Evolutionary conservation across 2,329 filamentous ascomycete species (phyloP), one percentile per base, ranked within the genome.

Genomic region (Cladosporium velox): DNA sequence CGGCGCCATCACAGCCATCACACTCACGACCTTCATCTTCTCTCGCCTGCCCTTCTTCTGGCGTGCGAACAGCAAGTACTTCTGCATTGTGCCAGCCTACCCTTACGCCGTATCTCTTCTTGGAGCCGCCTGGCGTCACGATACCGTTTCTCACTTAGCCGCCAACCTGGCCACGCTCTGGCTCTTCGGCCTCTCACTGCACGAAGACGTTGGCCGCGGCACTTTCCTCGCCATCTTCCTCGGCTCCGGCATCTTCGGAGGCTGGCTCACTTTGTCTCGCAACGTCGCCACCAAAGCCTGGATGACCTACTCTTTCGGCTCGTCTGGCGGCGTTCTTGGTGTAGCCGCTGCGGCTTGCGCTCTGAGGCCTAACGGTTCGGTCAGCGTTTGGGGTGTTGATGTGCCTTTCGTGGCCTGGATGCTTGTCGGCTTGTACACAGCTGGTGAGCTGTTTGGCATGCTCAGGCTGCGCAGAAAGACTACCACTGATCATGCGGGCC

Each of bases 171-270:
- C 84, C 10, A 80, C 85, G 49, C 80, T 94, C 4, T 89, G 84
- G 81, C 80, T 91, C 72, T 81, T 92, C 21, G 91, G 90, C 28
- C 84, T 85, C 11, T 81, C 84, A 1, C 80, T 92, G 38, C 89
- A 91, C 77, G 88, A 91, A 68, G 88, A 92, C 70, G 79, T 92
- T 30, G 90, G 89, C 12, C 84, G 90, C 12, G 88, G 85, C 15
- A 83, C 86, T 65, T 92, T 92, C 77, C 78, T 92, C 24, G 85
- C 88, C n/a, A 78, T 91, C 35, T 91, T 89, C 76, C 69, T 90
- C 35, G 79, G 83, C 8, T 83, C 84, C 7, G 90, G 89, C 62
- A 80, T 83, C 1, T 52, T 87, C 1, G 87, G 86, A 10, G 87
- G 86, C 67, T 83, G 88, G 67, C 79, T 82, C n/a, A 87, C 86